phyloP scores from a whole-genome alignment of 2,329 filamentous ascomycete species.

The Epichloe baconii region DNA sequence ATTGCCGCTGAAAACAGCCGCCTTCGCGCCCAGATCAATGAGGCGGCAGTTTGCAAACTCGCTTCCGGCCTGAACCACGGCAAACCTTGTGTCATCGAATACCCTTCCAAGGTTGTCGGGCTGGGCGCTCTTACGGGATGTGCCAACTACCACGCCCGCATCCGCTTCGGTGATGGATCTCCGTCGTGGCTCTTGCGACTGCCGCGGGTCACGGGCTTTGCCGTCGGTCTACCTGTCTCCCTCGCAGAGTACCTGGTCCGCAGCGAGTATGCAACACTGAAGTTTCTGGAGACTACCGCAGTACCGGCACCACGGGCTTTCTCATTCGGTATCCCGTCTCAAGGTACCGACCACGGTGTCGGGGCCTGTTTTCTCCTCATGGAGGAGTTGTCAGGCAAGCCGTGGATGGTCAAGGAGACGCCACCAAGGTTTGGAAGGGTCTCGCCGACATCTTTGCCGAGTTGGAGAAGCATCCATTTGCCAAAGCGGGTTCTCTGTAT shows the following conservation, averaged over 20 bases:
- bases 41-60: slow-evolving; percentile 9
- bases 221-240: slow-evolving; percentile 5
- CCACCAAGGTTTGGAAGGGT: slow-evolving; percentile 12
- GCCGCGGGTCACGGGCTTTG: slow-evolving; percentile 8
- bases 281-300: slow-evolving; percentile 18
- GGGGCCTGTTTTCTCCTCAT: slow-evolving; percentile 17
- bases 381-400: slow-evolving; percentile 15
- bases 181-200: slow-evolving; percentile 15
- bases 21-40: slow-evolving; percentile 8
- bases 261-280: slow-evolving; percentile 21
- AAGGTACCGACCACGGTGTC: slow-evolving; percentile 8
- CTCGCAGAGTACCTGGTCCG: slow-evolving; percentile 12
- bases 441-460: slow-evolving; percentile 14
- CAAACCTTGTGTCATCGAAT: slow-evolving; percentile 6
- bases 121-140: slow-evolving; percentile 12
- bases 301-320: slow-evolving; percentile 18
- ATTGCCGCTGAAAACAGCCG: slow-evolving; percentile 6
- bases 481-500: slow-evolving; percentile 14
- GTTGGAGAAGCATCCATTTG: slow-evolving; percentile 13
- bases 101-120: slow-evolving; percentile 5
- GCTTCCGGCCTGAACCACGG: slow-evolving; percentile 8
- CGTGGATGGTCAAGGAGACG: slow-evolving; percentile 5
- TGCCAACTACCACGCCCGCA: slow-evolving; percentile 17
- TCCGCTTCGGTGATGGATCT: slow-evolving; percentile 15
- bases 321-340: slow-evolving; percentile 1